Conservation (phyloP, 306 rosid species). For the Vigna hirtella region DNA sequence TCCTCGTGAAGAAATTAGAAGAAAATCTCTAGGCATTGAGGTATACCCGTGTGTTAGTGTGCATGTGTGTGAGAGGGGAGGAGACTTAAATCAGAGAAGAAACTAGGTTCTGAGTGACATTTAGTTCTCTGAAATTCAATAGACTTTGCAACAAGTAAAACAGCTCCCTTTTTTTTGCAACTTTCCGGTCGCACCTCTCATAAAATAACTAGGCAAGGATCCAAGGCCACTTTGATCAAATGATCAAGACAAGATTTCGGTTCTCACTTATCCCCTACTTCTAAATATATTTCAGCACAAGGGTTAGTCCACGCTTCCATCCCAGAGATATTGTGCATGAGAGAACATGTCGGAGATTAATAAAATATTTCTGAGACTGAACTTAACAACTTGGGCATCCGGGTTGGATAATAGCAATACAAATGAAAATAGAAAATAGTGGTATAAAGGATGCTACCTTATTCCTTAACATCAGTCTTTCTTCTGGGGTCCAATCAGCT, state of each 20-base stretch:
- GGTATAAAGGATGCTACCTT: conserved; percentile 62
- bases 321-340: conserved; percentile 9
- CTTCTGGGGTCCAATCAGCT: conserved; percentile 91
- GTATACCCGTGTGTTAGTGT: not conserved
- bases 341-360: not conserved
- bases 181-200: conserved; percentile 6
- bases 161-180: not conserved
- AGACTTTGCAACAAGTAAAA: not conserved
- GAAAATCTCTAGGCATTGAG: conserved; percentile 17
- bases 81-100: not conserved
- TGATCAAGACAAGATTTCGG: conserved; percentile 8
- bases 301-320: conserved; percentile 30
- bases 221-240: conserved; percentile 26
- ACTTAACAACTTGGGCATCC: conserved; percentile 15
- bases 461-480: conserved; percentile 90
- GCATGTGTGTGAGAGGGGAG: not conserved
- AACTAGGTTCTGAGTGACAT: too few species aligned
- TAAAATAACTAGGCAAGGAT: not conserved
- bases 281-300: conserved; percentile 11
- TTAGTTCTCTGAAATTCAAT: conserved; percentile 11
- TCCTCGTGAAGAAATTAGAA: not conserved
- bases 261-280: conserved; percentile 7
- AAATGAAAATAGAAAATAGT: conserved; percentile 39
- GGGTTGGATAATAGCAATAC: conserved; percentile 20
- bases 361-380: not conserved